phyloP scores from a whole-genome alignment of 1,284 basidiomycete species.

The Xerocomus amazonicus region DNA sequence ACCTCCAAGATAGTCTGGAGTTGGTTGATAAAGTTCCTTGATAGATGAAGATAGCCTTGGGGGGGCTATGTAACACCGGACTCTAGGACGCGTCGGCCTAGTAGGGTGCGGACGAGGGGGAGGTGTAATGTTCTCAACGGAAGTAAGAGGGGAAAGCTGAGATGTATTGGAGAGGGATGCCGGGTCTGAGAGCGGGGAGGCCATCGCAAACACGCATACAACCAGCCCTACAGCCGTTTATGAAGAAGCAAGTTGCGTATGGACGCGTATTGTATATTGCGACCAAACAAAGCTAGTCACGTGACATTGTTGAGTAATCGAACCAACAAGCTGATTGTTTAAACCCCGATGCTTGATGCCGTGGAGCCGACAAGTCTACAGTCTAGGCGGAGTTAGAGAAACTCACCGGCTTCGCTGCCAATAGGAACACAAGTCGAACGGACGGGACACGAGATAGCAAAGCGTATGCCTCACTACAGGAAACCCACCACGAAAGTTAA shows the following conservation, averaged over 20 bases:
- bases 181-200: slow-evolving; percentile 12
- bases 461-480: slow-evolving; percentile 59
- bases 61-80: slow-evolving; percentile 23
- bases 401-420: neutral
- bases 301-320: slow-evolving; percentile 3
- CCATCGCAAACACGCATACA: slow-evolving; percentile 14
- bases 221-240: neutral
- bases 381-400: neutral
- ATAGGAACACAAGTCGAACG: slow-evolving; percentile 57
- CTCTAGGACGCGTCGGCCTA: slow-evolving; percentile 14
- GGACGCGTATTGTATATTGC: slow-evolving; percentile 6
- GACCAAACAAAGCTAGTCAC: slow-evolving; percentile 4
- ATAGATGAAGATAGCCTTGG: slow-evolving; percentile 35
- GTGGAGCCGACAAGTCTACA: neutral
- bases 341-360: neutral
- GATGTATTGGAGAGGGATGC: slow-evolving; percentile 17
- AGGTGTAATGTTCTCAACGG: slow-evolving; percentile 6
- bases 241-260: no score
- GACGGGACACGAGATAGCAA: slow-evolving; percentile 58
- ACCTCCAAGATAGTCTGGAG: slow-evolving; percentile 33
- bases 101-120: slow-evolving; percentile 6
- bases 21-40: slow-evolving; percentile 41
- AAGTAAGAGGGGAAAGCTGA: slow-evolving; percentile 18
- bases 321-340: neutral
- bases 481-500: slow-evolving; percentile 50